These are phyloP conservation scores for Lepidium campestre DNA, from an alignment of 441 rosid genomes.

Conservation along the genomic window DNA sequence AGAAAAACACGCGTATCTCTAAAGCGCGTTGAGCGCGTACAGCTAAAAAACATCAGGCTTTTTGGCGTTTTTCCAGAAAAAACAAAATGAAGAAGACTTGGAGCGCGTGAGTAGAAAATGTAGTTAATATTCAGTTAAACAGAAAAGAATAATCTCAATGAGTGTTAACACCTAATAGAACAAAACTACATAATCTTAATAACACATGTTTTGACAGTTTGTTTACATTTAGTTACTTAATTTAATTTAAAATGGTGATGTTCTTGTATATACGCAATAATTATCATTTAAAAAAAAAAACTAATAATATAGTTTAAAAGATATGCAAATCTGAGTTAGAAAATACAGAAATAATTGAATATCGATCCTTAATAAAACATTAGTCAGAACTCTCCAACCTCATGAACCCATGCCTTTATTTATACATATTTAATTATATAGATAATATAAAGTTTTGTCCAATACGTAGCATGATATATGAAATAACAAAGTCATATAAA, in stretches of 20 bases:
- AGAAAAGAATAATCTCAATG: constrained; percentile 18
- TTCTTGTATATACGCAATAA: not conserved
- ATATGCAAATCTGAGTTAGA: constrained; percentile 19
- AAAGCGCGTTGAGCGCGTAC: no score
- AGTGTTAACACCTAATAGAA: constrained; percentile 29
- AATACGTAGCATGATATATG: constrained; percentile 27
- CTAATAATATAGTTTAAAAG: not conserved
- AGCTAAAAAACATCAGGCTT: no score
- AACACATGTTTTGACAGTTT: constrained; percentile 29
- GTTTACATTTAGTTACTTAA: not conserved
- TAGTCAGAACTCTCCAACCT: constrained; percentile 19
- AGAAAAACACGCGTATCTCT: no score
- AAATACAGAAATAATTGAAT: not conserved
- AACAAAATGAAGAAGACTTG: no score
- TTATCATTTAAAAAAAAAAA: not conserved
- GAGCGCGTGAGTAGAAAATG: no score
- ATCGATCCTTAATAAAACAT: constrained; percentile 15
- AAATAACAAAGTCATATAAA: constrained; percentile 6
- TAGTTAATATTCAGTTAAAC: not conserved
- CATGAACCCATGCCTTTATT: constrained; percentile 14
- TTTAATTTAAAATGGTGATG: not conserved
- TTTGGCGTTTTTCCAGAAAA: no score
- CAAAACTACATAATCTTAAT: constrained; percentile 24
- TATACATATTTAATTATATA: not conserved
- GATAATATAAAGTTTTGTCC: constrained; percentile 14